phyloP scores from a whole-genome alignment of 306 rosid species.

The Prunus mongolica region DNA sequence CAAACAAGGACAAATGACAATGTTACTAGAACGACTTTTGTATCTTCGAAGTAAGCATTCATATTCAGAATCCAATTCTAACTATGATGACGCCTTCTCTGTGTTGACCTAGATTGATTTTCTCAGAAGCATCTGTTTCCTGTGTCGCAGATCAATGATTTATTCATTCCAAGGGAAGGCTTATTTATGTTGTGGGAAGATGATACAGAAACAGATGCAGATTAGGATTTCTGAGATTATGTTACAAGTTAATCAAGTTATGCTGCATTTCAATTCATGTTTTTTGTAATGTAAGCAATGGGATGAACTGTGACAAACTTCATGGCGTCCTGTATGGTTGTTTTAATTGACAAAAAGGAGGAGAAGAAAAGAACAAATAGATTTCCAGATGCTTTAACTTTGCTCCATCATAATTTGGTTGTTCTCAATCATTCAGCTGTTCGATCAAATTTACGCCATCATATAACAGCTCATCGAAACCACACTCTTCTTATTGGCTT shows the following conservation, averaged over 20 bases:
- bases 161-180: not conserved
- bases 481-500: not conserved
- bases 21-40: not conserved
- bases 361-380: not conserved
- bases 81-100: not conserved
- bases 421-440: not conserved
- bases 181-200: not conserved
- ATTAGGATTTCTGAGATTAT: not conserved
- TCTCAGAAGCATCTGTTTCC: not conserved
- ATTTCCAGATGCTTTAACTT: not conserved
- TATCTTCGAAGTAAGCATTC: conserved; percentile 7
- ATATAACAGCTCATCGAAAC: not conserved
- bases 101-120: not conserved
- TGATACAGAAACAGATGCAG: conserved; percentile 5
- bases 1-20: conserved; percentile 28
- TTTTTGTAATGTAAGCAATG: conserved; percentile 1
- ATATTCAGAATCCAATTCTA: not conserved
- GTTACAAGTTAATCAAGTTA: not conserved
- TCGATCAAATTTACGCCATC: not conserved
- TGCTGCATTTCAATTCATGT: not conserved
- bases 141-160: not conserved
- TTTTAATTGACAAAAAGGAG: not conserved
- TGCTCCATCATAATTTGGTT: not conserved
- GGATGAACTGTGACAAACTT: conserved; percentile 8
- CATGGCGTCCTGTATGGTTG: not conserved